phyloP scores from a whole-genome alignment of 306 rosid genomes.

The Glycine soja region DNA sequence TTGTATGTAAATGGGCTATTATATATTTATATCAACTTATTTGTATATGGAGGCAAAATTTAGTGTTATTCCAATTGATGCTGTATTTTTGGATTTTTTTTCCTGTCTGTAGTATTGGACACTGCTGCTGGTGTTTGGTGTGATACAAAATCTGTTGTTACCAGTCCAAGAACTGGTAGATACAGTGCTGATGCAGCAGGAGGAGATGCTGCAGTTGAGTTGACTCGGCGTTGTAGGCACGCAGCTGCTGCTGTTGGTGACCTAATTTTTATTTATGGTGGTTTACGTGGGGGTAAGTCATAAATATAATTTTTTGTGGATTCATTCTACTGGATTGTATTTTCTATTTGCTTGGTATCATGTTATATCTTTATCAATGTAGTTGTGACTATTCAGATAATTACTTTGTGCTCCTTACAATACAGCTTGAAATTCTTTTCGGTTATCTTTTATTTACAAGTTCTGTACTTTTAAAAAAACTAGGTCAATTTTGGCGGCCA shows the following conservation, averaged over 20 bases:
- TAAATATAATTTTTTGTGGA: constrained; percentile 13
- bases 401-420: constrained; percentile 24
- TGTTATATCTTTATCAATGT: constrained; percentile 32
- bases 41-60: constrained; percentile 35
- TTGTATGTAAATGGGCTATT: constrained; percentile 7
- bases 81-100: constrained; percentile 42
- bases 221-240: constrained; percentile 99
- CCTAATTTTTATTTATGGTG: constrained; percentile 94
- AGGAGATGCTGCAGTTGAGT: constrained; percentile 96
- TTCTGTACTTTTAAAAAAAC: constrained; percentile 4
- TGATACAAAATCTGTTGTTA: constrained; percentile 96
- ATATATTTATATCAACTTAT: neutral
- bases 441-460: constrained; percentile 34
- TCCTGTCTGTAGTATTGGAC: constrained; percentile 77
- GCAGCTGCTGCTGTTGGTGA: constrained; percentile 99
- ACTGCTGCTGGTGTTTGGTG: constrained; percentile 99
- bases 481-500: constrained; percentile 25
- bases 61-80: constrained; percentile 3
- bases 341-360: constrained; percentile 38
- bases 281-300: constrained; percentile 93
- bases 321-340: constrained; percentile 28
- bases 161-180: constrained; percentile 93
- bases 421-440: constrained; percentile 30
- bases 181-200: constrained; percentile 99
- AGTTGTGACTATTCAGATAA: constrained; percentile 36